These are phyloP conservation scores for Prunus mira DNA, from an alignment of 306 rosid species.

Conservation along the genomic window DNA sequence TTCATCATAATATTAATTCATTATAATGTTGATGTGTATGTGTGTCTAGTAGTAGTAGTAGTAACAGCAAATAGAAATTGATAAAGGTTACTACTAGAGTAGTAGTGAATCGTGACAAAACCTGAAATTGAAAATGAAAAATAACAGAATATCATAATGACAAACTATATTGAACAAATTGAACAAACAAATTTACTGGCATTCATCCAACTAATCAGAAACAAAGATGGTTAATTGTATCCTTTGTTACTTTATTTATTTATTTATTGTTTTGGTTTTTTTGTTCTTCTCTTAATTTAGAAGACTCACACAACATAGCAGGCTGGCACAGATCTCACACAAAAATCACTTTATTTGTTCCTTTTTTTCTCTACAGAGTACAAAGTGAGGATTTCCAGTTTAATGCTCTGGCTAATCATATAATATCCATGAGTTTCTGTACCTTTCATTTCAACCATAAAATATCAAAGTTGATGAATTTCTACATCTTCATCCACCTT, in stretches of 20 bases:
- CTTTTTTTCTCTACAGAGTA: not conserved
- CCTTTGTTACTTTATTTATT: not conserved
- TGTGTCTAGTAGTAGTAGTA: not conserved
- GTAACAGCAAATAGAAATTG: not conserved
- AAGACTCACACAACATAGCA: not conserved
- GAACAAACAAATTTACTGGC: not conserved
- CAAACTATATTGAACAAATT: not conserved
- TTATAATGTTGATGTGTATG: not conserved
- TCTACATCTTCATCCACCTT: slow-evolving; percentile 20
- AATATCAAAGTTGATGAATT: slow-evolving; percentile 10
- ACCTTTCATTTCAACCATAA: slow-evolving; percentile 16
- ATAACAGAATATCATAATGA: not conserved
- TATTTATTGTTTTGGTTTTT: not conserved
- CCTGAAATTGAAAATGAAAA: not conserved
- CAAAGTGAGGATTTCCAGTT: not conserved
- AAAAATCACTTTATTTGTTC: not conserved
- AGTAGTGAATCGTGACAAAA: not conserved
- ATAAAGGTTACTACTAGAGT: not conserved
- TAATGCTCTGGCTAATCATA: not conserved
- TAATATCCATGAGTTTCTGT: not conserved
- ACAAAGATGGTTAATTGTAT: slow-evolving; percentile 6
- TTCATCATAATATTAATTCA: not conserved
- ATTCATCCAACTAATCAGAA: slow-evolving; percentile 12
- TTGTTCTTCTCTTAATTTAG: not conserved
- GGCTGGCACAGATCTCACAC: not conserved